Base-by-base conservation (phyloP, 2,329 filamentous ascomycete species). In the Periconia sp. region DNA sequence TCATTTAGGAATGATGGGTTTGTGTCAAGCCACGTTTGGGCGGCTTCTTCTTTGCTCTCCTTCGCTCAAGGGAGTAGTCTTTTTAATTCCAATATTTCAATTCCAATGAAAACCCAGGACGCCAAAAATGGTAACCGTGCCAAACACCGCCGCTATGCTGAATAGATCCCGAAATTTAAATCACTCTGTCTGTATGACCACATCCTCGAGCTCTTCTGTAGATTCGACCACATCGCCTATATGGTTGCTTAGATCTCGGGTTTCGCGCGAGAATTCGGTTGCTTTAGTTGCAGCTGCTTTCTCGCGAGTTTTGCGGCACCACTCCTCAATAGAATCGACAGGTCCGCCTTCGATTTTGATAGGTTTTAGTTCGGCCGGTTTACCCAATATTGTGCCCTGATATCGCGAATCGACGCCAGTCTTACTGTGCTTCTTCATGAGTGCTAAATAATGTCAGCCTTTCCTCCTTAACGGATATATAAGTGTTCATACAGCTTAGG, bases 351-450 rank as follows among this genome's bases (percentile, higher is more conserved):
- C 91, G 37, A 95, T 86, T 37, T 85, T 77, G 19, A 96, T 75
- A 6, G 86, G 81, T 60, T 83, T 83, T 43, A 85, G 81, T 54
- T 95, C 89, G 35, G 80, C 80, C 31, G 79, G 77, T 53, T 85
- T 85, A 4, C 92, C 92, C 9, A 97, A 77, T 0, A 94, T 81
- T 0, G 92, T 96, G 21, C 89, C 90, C 55, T 87, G 83, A 68
- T 90, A 95, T 60, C 92, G 86, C 8, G 86, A 86, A 62, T 95
- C 91, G 61, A 95, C 90, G 50, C 88, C 89, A 1, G 87, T 88
- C 59, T 94, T 95, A 73, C 86, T 91, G 69, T 95, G 89, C 65
- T 95, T 96, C 73, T 92, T 94, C 71, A 95, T 96, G 29, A 97
- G 75, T 4, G 85, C 87, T 88, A 53, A 18, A 24, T 13, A 18